A percentile compares a stretch with the other conserved stretches of the same genome.
These are phyloP conservation scores for Neonectria faginata DNA, from an alignment of 2,329 filamentous ascomycete species.

Conservation along the genomic window DNA sequence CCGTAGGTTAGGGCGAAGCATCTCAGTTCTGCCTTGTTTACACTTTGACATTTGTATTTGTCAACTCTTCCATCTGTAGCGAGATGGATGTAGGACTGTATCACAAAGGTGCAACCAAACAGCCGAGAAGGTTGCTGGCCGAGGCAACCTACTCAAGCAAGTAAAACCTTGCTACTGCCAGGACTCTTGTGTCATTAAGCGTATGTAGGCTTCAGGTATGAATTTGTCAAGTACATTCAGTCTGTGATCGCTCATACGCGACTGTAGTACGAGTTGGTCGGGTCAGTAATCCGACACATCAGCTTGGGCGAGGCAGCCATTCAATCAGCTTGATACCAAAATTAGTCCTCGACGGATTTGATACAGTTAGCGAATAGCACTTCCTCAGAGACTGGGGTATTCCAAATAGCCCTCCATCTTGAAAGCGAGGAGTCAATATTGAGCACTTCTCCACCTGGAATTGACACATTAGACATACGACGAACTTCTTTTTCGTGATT, in stretches of 20 bases:
- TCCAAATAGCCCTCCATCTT: background rate
- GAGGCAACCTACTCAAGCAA: no score
- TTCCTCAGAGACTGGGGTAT: no score
- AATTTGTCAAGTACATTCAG: background rate
- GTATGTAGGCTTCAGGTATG: background rate
- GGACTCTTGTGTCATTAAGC: no score
- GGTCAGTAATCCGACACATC: background rate
- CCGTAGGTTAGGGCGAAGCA: background rate
- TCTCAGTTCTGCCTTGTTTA: background rate
- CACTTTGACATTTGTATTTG: background rate
- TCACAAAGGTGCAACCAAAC: background rate
- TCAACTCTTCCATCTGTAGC: background rate
- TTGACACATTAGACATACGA: background rate
- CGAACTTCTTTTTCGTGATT: background rate
- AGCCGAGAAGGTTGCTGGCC: background rate
- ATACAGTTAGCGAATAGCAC: no score
- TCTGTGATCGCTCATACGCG: background rate
- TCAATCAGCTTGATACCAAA: no score
- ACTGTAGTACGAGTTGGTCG: background rate
- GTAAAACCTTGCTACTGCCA: no score
- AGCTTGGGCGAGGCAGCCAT: background rate
- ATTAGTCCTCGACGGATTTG: no score
- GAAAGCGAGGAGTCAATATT: background rate
- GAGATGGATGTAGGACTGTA: background rate
- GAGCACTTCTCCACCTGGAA: background rate